Evolutionary conservation across 148 eudicot species (phyloP), one percentile per base, ranked within the genome.

Genomic region (Heliosperma pusillum): DNA sequence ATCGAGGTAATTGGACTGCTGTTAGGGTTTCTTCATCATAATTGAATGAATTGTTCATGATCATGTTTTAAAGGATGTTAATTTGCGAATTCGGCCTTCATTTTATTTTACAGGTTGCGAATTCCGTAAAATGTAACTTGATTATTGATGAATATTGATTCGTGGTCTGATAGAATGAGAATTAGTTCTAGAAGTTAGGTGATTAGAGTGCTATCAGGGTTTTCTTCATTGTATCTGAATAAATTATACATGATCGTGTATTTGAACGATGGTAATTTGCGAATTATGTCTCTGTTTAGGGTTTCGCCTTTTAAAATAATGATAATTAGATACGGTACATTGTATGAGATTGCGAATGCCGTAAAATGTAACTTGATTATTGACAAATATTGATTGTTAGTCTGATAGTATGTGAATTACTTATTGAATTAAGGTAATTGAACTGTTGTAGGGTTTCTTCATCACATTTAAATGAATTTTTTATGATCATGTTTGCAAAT

Each of bases 361-460:
- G 1, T 12, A 20, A 7, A 13, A 25, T 72, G 13, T 10, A 20
- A n/a, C 1, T 19, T 71, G 52, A 21, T 30, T 30, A 10, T n/a
- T 36, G 40, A 66, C 24, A 3, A 10, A 12, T 33, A 24, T 26
- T 0, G 21, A 4, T 60, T 29, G 2, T 27, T 15, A 7, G 42
- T 40, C 77, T 27, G 19, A 50, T 63, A 85, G 89, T 36, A 36
- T 33, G 40, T 33, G 4, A 33, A 33, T 33, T 33, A 4, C 5
- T 33, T 33, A 7, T 33, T 33, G 40, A 33, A 33, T 33, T 33
- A 33, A 33, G 40, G 40, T 33, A 33, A 33, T 33, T 33, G 40
- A 33, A 33, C 42, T 36, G 0, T 36, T 36, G 0, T 36, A 0
- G 42, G 42, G 42, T 36, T 33, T 33, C 40, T 33, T 33, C 40